Evolutionary conservation across 2,329 filamentous ascomycete species (phyloP), one percentile per base, ranked within the genome.

Genomic region (Aspergillus sergii): DNA sequence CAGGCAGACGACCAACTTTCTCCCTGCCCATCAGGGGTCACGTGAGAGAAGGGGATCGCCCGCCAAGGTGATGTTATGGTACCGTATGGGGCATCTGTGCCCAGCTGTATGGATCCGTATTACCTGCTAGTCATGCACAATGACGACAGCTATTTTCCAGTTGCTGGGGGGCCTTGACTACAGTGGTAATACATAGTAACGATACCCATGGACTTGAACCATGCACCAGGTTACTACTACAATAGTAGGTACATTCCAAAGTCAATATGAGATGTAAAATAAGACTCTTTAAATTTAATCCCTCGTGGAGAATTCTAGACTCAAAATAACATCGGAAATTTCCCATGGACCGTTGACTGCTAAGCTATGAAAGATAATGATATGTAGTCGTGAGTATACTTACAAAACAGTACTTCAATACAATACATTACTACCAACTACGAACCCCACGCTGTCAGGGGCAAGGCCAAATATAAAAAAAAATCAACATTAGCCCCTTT

Each of bases 371-470:
- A 28, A 8, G 3, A 14, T 7, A 14, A 16, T 16, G 12, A n/a
- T 10, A 12, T n/a, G 19, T 19, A 23, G 23, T 26, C 28, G 21
- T 16, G 26, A 28, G 7, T 28, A 5, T 12, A 23, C 28, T 23
- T 36, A 54, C 30, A n/a, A 26, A 14, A 53, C 30, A 53, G 23
- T 28, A 32, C 21, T 10, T 26, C 45, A 14, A 32, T 53, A 53
- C 50, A 19, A 28, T 53, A 32, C 50, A 21, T n/a, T n/a, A 53
- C 26, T 19, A 53, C 23, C 23, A 2, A 41, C 10, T 5, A 11
- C 14, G 21, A 55, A 55, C 51, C 51, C 51, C 51, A 55, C 51
- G 51, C 14, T 55, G 51, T 55, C 51, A 55, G 51, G 51, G 51
- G 51, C 32, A 55, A 28, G 50, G 28, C 16, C 30, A 21, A 53